Percentiles rank a stretch among this genome's conserved stretches.
These are phyloP conservation scores for Serendipita sp. DNA, from an alignment of 768 basidiomycete genomes.

Conservation along the genomic window DNA sequence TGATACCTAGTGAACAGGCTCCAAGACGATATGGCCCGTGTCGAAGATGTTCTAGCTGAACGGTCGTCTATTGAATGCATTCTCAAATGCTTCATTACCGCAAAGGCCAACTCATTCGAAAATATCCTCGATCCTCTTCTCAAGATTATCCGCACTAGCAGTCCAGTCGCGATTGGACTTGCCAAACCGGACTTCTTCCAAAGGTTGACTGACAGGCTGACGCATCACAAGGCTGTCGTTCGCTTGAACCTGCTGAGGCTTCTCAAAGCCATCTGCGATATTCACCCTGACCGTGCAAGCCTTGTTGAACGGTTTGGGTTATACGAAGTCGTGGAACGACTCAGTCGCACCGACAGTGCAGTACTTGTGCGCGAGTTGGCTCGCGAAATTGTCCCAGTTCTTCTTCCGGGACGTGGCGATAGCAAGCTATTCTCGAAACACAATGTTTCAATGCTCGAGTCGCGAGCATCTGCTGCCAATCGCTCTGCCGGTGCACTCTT, in stretches of 20 bases:
- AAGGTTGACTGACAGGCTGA: constrained; percentile 68
- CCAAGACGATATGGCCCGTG: constrained; percentile 85
- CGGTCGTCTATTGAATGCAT: constrained; percentile 47
- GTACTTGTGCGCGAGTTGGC: constrained; percentile 84
- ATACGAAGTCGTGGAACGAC: constrained; percentile 59
- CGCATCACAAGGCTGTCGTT: constrained; percentile 69
- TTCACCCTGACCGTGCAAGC: constrained; percentile 69
- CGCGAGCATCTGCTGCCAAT: neutral
- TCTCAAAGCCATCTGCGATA: constrained; percentile 72
- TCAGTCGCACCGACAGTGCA: constrained; percentile 77
- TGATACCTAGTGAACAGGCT: constrained; percentile 36
- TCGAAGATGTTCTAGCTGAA: constrained; percentile 77
- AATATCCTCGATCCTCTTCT: constrained; percentile 83
- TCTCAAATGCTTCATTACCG: constrained; percentile 63
- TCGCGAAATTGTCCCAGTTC: constrained; percentile 64
- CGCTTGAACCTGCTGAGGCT: constrained; percentile 81
- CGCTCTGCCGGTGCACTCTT: neutral
- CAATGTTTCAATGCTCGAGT: neutral
- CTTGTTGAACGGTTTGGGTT: constrained; percentile 73
- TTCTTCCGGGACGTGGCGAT: constrained; percentile 36
- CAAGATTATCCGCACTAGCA: constrained; percentile 77
- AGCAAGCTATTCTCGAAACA: neutral
- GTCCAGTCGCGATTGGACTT: constrained; percentile 54
- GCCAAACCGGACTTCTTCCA: constrained; percentile 74
- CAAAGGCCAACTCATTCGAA: constrained; percentile 84